phyloP scores from a whole-genome alignment of 345 rosid genomes.

The Eutrema japonicum region DNA sequence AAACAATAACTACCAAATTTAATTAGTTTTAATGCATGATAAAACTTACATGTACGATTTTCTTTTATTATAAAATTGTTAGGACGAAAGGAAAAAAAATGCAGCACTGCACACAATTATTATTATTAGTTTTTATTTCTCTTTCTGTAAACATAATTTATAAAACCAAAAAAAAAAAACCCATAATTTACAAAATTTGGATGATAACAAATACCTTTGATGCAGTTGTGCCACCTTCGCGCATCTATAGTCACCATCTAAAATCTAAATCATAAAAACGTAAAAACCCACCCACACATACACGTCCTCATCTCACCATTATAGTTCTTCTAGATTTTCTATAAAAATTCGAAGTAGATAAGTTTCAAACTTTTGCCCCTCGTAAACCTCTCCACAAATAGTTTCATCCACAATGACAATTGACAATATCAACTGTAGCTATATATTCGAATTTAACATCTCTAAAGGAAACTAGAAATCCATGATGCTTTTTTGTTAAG shows the following conservation, averaged over 20 bases:
- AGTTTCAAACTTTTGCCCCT: background rate
- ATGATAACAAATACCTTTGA: background rate
- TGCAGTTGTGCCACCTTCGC: background rate
- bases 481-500: background rate
- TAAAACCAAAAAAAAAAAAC: too few species aligned
- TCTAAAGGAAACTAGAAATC: background rate
- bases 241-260: background rate
- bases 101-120: too few species aligned
- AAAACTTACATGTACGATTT: too few species aligned
- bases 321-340: background rate
- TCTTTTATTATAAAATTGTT: too few species aligned
- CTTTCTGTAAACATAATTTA: background rate
- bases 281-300: background rate
- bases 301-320: background rate
- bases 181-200: background rate
- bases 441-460: slow-evolving; percentile 12
- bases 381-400: background rate
- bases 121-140: too few species aligned
- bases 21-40: too few species aligned
- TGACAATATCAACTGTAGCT: background rate
- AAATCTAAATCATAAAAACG: background rate
- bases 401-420: slow-evolving; percentile 6
- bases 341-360: background rate
- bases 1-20: too few species aligned
- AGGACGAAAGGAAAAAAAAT: too few species aligned